Conservation (phyloP, 441 rosid genomes). For the Biscutella laevigata region DNA sequence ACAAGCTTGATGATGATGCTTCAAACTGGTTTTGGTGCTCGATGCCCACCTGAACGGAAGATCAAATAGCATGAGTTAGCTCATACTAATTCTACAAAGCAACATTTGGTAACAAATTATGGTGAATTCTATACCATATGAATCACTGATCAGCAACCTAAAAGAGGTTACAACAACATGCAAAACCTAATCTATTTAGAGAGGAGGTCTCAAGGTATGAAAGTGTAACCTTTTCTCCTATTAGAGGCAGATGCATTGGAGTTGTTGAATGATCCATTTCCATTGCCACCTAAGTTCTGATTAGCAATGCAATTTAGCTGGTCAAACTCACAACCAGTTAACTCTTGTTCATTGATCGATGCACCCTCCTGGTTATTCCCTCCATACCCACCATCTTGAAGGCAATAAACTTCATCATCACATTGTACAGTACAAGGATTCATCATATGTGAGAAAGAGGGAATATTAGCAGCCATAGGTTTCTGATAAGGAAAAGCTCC, state of each 20-base stretch:
- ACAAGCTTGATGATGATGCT: slow-evolving; percentile 20
- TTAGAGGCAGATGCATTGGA: slow-evolving; percentile 35
- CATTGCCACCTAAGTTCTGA: slow-evolving; percentile 18
- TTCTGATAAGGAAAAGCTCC: slow-evolving; percentile 94
- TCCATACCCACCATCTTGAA: slow-evolving; percentile 40
- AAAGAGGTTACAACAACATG: no score
- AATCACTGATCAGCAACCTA: no score
- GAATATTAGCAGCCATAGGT: slow-evolving; percentile 34
- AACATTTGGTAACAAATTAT: neutral
- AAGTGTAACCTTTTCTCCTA: slow-evolving; percentile 67
- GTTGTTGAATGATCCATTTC: slow-evolving; percentile 4
- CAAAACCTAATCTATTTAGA: no score
- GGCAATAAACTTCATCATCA: slow-evolving; percentile 60
- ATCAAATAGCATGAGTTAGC: neutral
- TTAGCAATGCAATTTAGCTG: slow-evolving; percentile 31
- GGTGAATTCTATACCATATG: no score
- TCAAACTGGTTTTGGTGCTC: slow-evolving; percentile 39
- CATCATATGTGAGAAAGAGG: slow-evolving; percentile 49
- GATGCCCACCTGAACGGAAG: slow-evolving; percentile 32
- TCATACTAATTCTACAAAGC: neutral
- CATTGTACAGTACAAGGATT: slow-evolving; percentile 76
- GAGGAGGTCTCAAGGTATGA: no score
- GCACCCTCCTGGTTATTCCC: slow-evolving; percentile 44
- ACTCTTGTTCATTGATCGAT: slow-evolving; percentile 36
- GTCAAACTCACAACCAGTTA: slow-evolving; percentile 58